Evolutionary conservation across 2,329 filamentous ascomycete species (phyloP).

Genomic region (Apiospora rasikravindrae): DNA sequence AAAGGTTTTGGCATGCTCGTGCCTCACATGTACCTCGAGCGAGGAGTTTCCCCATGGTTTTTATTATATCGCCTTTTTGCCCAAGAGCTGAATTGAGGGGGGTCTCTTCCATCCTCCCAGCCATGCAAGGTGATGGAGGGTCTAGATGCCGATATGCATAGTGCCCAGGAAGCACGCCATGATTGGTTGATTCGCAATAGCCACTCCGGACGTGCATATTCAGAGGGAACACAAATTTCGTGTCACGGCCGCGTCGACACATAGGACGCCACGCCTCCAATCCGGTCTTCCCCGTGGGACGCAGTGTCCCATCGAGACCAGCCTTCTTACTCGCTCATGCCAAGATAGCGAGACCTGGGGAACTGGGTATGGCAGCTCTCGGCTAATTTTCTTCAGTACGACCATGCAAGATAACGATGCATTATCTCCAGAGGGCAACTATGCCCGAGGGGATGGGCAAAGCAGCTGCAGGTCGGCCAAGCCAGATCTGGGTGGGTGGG

Average conservation of each 20-base stretch:
- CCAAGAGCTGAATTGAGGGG: background rate
- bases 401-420: too few relatives aligned
- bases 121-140: background rate
- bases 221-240: background rate
- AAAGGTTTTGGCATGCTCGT: background rate
- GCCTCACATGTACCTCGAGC: too few relatives aligned
- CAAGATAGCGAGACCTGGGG: background rate
- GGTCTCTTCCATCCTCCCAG: background rate
- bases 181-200: background rate
- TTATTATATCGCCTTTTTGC: background rate
- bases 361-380: background rate
- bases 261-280: background rate
- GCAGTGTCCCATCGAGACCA: background rate
- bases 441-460: too few relatives aligned
- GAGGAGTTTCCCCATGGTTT: too few relatives aligned
- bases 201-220: background rate
- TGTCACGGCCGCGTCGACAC: background rate
- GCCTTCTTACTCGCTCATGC: background rate
- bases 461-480: background rate
- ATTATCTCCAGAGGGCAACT: background rate
- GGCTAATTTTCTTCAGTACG: background rate
- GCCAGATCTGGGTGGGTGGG: background rate
- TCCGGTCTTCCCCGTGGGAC: background rate
- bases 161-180: background rate
- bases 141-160: background rate